Percentiles rank a stretch among this genome's conserved stretches.
Evolutionary conservation across 148 eudicot species (phyloP).

Genomic region (Diospyros kaki): DNA sequence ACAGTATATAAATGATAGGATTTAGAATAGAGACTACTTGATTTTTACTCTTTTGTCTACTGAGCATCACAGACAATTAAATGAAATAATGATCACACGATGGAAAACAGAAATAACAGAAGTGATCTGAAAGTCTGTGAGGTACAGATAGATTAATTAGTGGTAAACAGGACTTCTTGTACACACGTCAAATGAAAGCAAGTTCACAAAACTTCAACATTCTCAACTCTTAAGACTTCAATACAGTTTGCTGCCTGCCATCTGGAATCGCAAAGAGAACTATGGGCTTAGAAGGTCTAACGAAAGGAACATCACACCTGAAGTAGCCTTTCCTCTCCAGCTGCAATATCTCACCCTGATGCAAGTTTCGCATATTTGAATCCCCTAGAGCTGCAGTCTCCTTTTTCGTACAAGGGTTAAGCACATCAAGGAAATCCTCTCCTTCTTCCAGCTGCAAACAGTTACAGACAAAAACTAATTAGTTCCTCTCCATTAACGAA

Average conservation of each 20-base stretch:
- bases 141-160: too few species aligned
- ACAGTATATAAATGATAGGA: too few species aligned
- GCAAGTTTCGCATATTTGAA: conserved; percentile 82
- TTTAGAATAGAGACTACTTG: too few species aligned
- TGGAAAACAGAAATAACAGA: too few species aligned
- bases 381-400: conserved; percentile 85
- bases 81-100: too few species aligned
- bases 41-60: too few species aligned
- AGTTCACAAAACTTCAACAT: too few species aligned
- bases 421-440: conserved; percentile 79
- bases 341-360: conserved; percentile 77
- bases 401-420: conserved; percentile 68
- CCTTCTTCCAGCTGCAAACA: conserved; percentile 78
- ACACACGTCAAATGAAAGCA: too few species aligned
- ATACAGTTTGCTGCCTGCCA: conserved; percentile 66
- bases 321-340: conserved; percentile 94
- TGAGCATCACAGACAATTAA: too few species aligned
- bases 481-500: neutral
- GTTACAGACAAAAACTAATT: neutral
- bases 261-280: conserved; percentile 85
- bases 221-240: conserved; percentile 27
- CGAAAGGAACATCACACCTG: conserved; percentile 75
- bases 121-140: too few species aligned
- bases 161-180: too few species aligned
- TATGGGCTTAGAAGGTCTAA: conserved; percentile 73